Conservation (phyloP, 1,284 basidiomycete species). For the Pseudozyma sp. region DNA sequence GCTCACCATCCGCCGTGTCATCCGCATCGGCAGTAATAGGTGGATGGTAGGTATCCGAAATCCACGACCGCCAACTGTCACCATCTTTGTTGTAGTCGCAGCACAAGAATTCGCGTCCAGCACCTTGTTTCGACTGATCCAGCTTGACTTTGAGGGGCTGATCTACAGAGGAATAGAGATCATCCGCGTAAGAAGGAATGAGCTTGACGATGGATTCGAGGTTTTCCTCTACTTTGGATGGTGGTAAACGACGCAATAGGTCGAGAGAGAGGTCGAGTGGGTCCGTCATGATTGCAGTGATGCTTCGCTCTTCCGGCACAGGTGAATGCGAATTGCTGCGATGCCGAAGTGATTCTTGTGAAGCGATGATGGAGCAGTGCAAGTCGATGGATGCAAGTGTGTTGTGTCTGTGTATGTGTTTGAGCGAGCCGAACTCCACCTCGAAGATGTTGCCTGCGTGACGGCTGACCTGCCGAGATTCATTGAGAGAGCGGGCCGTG, state of each 20-base stretch:
- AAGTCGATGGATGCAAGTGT: neutral
- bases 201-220: constrained; percentile 79
- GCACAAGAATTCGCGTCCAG: constrained; percentile 87
- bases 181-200: constrained; percentile 90
- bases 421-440: constrained; percentile 15
- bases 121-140: constrained; percentile 76
- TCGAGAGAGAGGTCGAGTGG: constrained; percentile 75
- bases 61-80: constrained; percentile 93
- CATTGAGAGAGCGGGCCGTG: constrained; percentile 10
- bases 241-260: constrained; percentile 93
- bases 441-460: neutral
- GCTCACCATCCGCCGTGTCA: constrained; percentile 33
- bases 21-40: constrained; percentile 73
- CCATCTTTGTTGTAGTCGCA: constrained; percentile 99
- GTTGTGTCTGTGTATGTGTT: neutral
- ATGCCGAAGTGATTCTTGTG: constrained; percentile 1
- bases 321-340: neutral
- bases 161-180: constrained; percentile 93
- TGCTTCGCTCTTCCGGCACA: neutral
- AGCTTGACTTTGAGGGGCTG: constrained; percentile 86
- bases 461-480: constrained; percentile 2
- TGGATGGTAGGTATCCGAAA: constrained; percentile 92
- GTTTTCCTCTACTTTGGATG: constrained; percentile 89
- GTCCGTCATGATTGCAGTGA: constrained; percentile 43
- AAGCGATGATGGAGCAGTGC: neutral